Evolutionary conservation across 73 alveolate genomes (phyloP), one percentile per base, ranked within the genome.

Genomic region (Paramecium biaurelia): DNA sequence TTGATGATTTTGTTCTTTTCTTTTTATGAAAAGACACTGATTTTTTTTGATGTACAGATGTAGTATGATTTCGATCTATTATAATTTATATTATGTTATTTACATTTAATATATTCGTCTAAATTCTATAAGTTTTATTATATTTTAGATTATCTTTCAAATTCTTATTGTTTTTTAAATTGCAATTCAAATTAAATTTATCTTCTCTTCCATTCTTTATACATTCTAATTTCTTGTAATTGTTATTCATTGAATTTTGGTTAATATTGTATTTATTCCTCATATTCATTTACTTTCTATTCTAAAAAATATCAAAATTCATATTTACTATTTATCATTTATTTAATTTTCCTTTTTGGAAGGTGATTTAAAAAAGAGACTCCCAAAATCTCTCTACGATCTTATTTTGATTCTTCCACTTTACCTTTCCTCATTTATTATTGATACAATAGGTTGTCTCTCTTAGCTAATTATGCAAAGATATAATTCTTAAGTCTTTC

Each of bases 321-420:
- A 12, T 8, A 72, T 15, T 34, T 72, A 72, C 86, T 79, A 18
- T 79, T 45, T 20, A 43, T 45, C 26, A 79, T 30, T 30, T 79
- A 38, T 63, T 45, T 43, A 4, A 79, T 26, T 47, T 79, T 79
- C 45, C 47, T 79, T 79, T 79, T 23, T 10, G 90, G 90, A 43
- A 79, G 23, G 4, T 41, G 70, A 47, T 79, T 79, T 35, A 79
- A 47, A 47, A 79, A 79, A 0, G 90, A 79, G 34, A 79, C 72
- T 23, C 90, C 90, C 57, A 79, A 47, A 38, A 30, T 41, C 37
- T 79, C 90, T 47, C 90, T 15, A 15, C 90, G 47, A 79, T 79
- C 74, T 24, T 38, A 12, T 15, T 79, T 38, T 6, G 86, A 67
- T 72, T 35, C 86, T 18, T 53, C 68, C 3, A 18, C 68, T n/a